Percentiles rank a stretch among this genome's conserved stretches.
Evolutionary conservation across 345 rosid species (phyloP).

Genomic region (Gossypium mustelinum): DNA sequence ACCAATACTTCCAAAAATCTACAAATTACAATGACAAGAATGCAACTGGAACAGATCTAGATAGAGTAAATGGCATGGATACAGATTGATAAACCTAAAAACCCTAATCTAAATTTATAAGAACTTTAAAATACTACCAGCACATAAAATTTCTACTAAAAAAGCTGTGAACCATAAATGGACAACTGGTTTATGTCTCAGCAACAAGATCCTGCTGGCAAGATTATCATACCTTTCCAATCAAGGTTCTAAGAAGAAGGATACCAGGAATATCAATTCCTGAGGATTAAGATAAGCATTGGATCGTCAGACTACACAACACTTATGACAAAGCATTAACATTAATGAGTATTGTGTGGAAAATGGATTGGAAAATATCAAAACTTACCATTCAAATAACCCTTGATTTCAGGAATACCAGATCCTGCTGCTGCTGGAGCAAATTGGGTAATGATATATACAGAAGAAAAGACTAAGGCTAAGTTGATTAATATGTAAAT

Average conservation of each 20-base stretch:
- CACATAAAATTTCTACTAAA: neutral
- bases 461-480: slow-evolving; percentile 82
- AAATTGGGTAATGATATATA: slow-evolving; percentile 72
- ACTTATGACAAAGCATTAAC: neutral
- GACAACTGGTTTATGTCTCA: neutral
- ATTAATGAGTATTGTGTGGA: neutral
- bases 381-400: slow-evolving; percentile 83
- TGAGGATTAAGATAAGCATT: slow-evolving; percentile 25
- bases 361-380: neutral
- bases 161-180: neutral
- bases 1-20: slow-evolving; percentile 98
- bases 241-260: slow-evolving; percentile 86
- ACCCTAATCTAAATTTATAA: neutral
- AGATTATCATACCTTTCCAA: slow-evolving; percentile 70
- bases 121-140: neutral
- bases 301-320: slow-evolving; percentile 5
- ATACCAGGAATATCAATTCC: slow-evolving; percentile 86
- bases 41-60: slow-evolving; percentile 1
- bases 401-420: slow-evolving; percentile 95
- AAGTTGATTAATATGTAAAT: slow-evolving; percentile 75
- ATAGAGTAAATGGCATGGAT: neutral
- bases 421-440: slow-evolving; percentile 99
- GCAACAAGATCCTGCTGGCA: neutral
- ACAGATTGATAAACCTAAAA: neutral
- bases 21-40: slow-evolving; percentile 20